Evolutionary conservation across 2,329 filamentous ascomycete genomes (phyloP).

Genomic region (Ophiostoma tasmaniense): DNA sequence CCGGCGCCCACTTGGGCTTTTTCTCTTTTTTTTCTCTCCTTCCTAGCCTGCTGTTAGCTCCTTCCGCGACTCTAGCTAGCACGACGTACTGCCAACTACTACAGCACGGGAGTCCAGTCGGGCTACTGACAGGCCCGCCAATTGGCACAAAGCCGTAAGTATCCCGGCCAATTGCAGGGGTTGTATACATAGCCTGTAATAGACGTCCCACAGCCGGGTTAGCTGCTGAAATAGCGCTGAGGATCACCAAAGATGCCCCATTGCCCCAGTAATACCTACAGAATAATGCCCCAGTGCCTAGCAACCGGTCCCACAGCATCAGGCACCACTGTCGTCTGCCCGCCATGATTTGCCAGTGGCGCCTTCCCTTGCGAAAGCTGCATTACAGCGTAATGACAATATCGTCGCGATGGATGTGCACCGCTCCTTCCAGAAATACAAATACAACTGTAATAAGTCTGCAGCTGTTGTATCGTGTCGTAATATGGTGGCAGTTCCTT

Average conservation of each 20-base stretch:
- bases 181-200: background rate
- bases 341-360: constrained; percentile 12
- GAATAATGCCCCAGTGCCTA: background rate
- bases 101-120: background rate
- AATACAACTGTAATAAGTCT: background rate
- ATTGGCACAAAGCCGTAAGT: background rate
- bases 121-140: background rate
- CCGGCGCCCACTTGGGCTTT: background rate
- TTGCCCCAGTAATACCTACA: background rate
- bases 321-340: background rate
- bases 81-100: background rate
- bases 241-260: background rate
- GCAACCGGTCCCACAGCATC: background rate
- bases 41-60: background rate
- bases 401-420: background rate
- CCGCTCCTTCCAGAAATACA: background rate
- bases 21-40: background rate
- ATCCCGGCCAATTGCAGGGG: background rate
- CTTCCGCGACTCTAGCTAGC: background rate
- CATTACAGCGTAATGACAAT: background rate
- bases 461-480: background rate
- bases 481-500: background rate
- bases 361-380: background rate
- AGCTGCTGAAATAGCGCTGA: background rate
- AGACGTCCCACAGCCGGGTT: background rate